A percentile compares a stretch with the other conserved stretches of the same genome.
Conservation (phyloP, 208 protist genomes). For the Leptomonas pyrrhocoris region DNA sequence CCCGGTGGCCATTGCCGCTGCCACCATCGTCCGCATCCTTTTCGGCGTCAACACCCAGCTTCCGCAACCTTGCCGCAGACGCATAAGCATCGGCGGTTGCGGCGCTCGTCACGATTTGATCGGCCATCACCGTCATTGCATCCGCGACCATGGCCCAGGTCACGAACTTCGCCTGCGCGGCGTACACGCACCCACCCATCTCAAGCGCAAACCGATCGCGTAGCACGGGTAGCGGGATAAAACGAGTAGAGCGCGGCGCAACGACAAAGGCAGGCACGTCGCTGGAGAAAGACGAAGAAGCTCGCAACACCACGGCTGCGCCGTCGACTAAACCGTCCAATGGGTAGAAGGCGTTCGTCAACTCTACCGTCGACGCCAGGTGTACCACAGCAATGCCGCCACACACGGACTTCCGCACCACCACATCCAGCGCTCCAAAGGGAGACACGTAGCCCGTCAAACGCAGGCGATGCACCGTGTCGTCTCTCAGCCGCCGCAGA, state of each 20-base stretch:
- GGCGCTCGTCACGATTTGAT: constrained; percentile 1
- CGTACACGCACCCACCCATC: constrained; percentile 21
- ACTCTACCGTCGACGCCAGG: constrained; percentile 18
- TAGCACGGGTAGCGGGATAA: constrained; percentile 20
- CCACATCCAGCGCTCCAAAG: constrained; percentile 24
- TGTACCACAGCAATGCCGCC: constrained; percentile 11
- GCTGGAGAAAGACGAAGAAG: background rate
- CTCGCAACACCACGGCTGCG: background rate
- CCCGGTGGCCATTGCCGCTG: background rate
- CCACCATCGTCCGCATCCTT: background rate
- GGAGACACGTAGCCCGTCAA: constrained; percentile 23
- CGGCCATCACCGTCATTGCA: constrained; percentile 26
- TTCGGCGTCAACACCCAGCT: background rate
- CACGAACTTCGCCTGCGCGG: constrained; percentile 14
- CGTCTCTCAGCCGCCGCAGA: background rate
- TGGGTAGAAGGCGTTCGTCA: constrained; percentile 34
- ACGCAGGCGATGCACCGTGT: constrained; percentile 9
- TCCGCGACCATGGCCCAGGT: constrained; percentile 36
- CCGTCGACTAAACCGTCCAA: background rate
- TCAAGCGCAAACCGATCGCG: constrained; percentile 6
- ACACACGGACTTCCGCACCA: constrained; percentile 11
- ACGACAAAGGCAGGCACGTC: constrained; percentile 7
- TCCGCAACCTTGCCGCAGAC: background rate
- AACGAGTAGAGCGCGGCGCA: constrained; percentile 11
- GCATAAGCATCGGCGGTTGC: background rate